Conservation (phyloP, 805 yeast species). For the Spathaspora boniae region DNA sequence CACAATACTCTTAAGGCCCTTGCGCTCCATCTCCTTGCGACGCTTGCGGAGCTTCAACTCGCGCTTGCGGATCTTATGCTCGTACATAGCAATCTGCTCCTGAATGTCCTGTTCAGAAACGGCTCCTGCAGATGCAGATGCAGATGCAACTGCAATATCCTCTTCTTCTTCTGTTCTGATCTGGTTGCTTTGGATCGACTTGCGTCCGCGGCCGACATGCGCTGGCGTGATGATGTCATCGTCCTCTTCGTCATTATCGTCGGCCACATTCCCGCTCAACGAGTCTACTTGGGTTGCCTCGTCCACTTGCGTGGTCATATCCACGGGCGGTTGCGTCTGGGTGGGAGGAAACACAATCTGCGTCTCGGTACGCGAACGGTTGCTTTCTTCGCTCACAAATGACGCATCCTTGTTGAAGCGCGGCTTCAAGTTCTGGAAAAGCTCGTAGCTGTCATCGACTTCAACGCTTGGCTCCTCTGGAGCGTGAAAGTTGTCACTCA, state of each 20-base stretch:
- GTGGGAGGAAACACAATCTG: conserved; percentile 8
- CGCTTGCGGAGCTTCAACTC: conserved; percentile 31
- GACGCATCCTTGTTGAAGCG: too few relatives aligned
- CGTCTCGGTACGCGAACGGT: too few relatives aligned
- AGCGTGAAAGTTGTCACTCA: too few relatives aligned
- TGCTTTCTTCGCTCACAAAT: too few relatives aligned
- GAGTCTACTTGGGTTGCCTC: conserved; percentile 1
- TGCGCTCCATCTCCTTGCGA: conserved; percentile 52
- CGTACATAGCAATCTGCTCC: conserved; percentile 34
- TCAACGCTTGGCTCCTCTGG: conserved; percentile 7
- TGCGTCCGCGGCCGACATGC: conserved; percentile 21
- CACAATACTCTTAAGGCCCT: conserved; percentile 57
- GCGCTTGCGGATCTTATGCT: conserved; percentile 31
- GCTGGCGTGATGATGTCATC: conserved; percentile 27
- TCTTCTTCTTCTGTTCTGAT: conserved; percentile 15
- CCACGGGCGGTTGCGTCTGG: conserved; percentile 24
- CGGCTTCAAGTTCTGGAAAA: conserved; percentile 30
- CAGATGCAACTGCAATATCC: conserved; percentile 21
- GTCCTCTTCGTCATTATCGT: conserved; percentile 11
- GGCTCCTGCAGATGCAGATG: conserved; percentile 18
- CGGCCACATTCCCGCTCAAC: neutral
- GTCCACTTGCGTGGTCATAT: conserved; percentile 12
- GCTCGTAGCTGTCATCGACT: conserved; percentile 28
- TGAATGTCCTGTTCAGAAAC: conserved; percentile 20
- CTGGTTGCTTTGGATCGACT: conserved; percentile 16